Evolutionary conservation across 768 basidiomycete genomes (phyloP), one percentile per base, ranked within the genome.

Genomic region (Termitomyces eurrhizus): DNA sequence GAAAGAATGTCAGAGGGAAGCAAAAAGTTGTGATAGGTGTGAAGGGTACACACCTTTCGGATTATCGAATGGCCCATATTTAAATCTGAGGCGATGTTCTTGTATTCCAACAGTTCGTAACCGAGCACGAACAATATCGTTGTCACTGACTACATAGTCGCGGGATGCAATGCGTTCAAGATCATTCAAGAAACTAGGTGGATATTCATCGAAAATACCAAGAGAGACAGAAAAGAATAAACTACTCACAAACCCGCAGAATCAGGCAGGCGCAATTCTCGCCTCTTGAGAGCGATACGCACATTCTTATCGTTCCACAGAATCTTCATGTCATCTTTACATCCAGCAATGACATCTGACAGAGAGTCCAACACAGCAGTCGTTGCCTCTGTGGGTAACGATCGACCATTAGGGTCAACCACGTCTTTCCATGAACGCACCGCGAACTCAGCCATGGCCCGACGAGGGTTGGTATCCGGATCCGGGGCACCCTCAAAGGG

Each of bases 51-150:
- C 56, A 77, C 75, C 63, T 67, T 70, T 72, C 6, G 73, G 69
- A 59, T 69, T 70, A 58, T 76, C 76, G 68, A 72, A 77, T 37
- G 77, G 73, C 36, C 78, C 74, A 50, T 74, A 72, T 59, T 77
- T 77, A 66, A 88, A 80, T 37, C 71, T 66, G 8, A 89, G 67
- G 9, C 73, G 74, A 57, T 90, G 78, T 68, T 90, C 87, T 67
- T 90, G 89, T 39, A 91, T 86, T 26, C 86, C 87, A 16, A 87
- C 75, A 4, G 90, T 90, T 41, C 86, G 83, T 33, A 91, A 72
- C 13, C 89, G 80, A 0, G 90, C 86, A 13, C 88, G 81, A 7
- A 92, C 79, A 63, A 91, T 83, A 68, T 91, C 90, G 53, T 87
- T 83, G 67, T 92, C 89, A 2, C 82, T 82, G 21, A 88, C 89